phyloP scores from a whole-genome alignment of 441 rosid species.

The Gossypium davidsonii region DNA sequence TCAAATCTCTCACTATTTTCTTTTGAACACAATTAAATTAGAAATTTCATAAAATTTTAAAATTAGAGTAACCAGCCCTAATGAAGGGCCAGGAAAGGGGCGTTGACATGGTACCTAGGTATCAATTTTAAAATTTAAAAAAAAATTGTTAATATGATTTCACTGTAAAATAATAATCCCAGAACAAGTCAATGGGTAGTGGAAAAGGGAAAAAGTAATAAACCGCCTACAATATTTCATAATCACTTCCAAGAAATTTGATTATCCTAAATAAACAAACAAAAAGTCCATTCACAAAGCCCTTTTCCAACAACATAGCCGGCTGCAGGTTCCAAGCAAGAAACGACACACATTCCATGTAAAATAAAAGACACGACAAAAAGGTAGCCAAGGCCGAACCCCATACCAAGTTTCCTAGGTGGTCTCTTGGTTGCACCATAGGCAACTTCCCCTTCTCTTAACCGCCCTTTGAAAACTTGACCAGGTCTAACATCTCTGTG shows the following conservation, averaged over 20 bases:
- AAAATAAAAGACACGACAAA: background rate
- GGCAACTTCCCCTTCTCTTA: slow-evolving; percentile 14
- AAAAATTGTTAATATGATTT: too few species aligned
- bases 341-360: background rate
- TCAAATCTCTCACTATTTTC: too few species aligned
- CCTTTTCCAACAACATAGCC: background rate
- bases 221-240: background rate
- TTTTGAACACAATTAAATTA: too few species aligned
- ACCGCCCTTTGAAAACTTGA: slow-evolving; percentile 2
- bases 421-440: background rate
- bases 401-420: background rate
- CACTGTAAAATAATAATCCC: background rate
- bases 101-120: too few species aligned
- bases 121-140: too few species aligned
- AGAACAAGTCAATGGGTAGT: background rate
- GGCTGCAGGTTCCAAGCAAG: background rate
- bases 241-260: slow-evolving; percentile 18
- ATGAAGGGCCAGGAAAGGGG: too few species aligned
- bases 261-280: background rate
- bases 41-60: too few species aligned
- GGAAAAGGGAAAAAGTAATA: background rate
- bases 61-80: too few species aligned
- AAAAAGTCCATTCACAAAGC: background rate
- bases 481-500: background rate
- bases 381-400: background rate